Evolutionary conservation across 495 filamentous ascomycete species (phyloP).

Genomic region (Articulospora tetracladia): DNA sequence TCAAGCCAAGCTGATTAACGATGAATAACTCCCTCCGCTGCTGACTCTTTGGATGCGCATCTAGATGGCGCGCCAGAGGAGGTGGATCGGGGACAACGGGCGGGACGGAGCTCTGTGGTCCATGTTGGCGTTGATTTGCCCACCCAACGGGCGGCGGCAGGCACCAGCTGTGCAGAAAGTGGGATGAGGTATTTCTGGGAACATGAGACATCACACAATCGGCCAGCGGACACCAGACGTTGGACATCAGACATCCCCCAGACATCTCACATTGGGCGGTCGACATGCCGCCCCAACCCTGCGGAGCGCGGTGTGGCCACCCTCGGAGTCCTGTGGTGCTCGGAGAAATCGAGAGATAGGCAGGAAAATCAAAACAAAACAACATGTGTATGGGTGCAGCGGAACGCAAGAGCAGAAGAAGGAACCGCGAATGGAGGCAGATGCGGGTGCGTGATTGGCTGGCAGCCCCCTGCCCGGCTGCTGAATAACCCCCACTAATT

Average conservation of each 20-base stretch:
- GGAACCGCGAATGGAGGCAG: not conserved
- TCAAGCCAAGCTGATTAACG: not conserved
- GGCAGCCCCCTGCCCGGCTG: not conserved
- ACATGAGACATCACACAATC: not conserved
- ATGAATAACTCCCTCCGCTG: not conserved
- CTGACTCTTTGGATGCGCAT: not conserved
- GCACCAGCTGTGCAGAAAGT: not conserved
- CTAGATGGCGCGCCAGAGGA: not conserved
- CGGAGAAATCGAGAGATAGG: not conserved
- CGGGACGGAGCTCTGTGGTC: not conserved
- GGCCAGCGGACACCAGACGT: too few species aligned
- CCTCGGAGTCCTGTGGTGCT: not conserved
- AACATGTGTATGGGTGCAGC: not conserved
- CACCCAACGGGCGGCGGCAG: too few species aligned
- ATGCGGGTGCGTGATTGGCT: not conserved
- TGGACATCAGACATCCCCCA: too few species aligned
- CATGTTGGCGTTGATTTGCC: not conserved
- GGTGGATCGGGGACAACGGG: not conserved
- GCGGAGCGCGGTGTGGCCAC: too few species aligned
- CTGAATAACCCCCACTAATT: slow-evolving; percentile 18
- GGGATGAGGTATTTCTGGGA: not conserved
- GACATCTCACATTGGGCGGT: too few species aligned
- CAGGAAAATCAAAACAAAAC: not conserved
- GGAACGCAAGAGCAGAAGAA: not conserved
- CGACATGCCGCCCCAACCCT: too few species aligned